Evolutionary conservation across 257 asterid species (phyloP).

Genomic region (Solanum chmielewskii): DNA sequence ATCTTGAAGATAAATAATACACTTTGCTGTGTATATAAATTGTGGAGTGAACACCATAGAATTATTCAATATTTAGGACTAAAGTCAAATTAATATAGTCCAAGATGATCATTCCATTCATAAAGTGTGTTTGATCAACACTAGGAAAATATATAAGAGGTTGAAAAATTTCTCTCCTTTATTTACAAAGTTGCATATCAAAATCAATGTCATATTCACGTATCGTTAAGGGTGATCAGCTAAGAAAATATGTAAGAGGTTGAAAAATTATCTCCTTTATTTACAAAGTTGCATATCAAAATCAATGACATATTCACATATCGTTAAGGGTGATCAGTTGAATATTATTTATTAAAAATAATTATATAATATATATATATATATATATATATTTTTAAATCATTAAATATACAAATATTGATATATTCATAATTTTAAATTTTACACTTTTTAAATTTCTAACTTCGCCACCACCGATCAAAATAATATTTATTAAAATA

Average conservation of each 20-base stretch:
- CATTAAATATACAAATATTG: rapidly evolving
- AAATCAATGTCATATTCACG: neutral
- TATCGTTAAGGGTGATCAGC: too few relatives aligned
- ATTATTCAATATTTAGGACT: neutral
- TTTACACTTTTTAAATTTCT: too few relatives aligned
- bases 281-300: neutral
- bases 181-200: neutral
- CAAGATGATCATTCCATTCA: neutral
- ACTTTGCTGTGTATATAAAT: neutral
- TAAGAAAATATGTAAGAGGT: neutral
- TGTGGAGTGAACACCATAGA: neutral
- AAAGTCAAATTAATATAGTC: neutral
- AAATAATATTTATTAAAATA: neutral
- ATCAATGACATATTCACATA: neutral
- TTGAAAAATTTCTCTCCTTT: neutral
- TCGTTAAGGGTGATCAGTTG: neutral
- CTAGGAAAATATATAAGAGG: neutral
- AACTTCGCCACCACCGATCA: too few relatives aligned
- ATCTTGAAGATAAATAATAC: neutral
- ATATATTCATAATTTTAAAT: too few relatives aligned
- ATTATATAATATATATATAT: too few relatives aligned
- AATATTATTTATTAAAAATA: too few relatives aligned
- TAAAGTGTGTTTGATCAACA: neutral
- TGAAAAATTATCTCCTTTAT: neutral
- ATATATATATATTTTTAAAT: too few relatives aligned